Conservation (phyloP, 2,329 filamentous ascomycete genomes). For the Penicillium rolfsii region DNA sequence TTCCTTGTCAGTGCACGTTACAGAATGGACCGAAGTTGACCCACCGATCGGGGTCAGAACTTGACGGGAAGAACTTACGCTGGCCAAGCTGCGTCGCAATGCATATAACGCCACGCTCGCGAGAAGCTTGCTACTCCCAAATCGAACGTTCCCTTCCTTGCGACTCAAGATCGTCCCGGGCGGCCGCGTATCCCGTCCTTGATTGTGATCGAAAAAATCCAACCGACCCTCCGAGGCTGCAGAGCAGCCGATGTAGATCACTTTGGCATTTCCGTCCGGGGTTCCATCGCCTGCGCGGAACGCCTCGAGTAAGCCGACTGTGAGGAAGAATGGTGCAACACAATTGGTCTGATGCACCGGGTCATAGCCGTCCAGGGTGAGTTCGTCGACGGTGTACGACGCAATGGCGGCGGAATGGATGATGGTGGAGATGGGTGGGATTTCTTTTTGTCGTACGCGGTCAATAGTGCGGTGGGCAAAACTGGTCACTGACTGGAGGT, state of each 20-base stretch:
- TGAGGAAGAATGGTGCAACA: slow-evolving; percentile 42
- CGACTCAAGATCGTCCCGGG: slow-evolving; percentile 34
- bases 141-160: slow-evolving; percentile 37
- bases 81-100: slow-evolving; percentile 40
- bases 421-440: slow-evolving; percentile 40
- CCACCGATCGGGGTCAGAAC: background rate
- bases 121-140: slow-evolving; percentile 42
- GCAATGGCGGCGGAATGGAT: slow-evolving; percentile 40
- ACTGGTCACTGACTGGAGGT: slow-evolving; percentile 36
- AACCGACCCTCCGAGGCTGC: slow-evolving; percentile 36
- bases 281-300: slow-evolving; percentile 41
- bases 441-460: slow-evolving; percentile 38
- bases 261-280: slow-evolving; percentile 36
- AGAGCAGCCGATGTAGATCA: slow-evolving; percentile 43
- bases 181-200: slow-evolving; percentile 20
- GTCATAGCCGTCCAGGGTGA: slow-evolving; percentile 41
- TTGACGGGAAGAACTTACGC: slow-evolving; percentile 31
- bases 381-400: slow-evolving; percentile 38
- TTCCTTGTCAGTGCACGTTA: slow-evolving; percentile 4
- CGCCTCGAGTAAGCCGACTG: slow-evolving; percentile 40
- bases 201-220: slow-evolving; percentile 38
- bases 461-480: slow-evolving; percentile 40
- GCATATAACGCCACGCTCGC: slow-evolving; percentile 43
- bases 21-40: background rate
- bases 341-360: slow-evolving; percentile 45